A percentile compares a stretch with the other conserved stretches of the same genome.
phyloP scores from a whole-genome alignment of 352 stramenopile genomes.

The Phytophthora pini region DNA sequence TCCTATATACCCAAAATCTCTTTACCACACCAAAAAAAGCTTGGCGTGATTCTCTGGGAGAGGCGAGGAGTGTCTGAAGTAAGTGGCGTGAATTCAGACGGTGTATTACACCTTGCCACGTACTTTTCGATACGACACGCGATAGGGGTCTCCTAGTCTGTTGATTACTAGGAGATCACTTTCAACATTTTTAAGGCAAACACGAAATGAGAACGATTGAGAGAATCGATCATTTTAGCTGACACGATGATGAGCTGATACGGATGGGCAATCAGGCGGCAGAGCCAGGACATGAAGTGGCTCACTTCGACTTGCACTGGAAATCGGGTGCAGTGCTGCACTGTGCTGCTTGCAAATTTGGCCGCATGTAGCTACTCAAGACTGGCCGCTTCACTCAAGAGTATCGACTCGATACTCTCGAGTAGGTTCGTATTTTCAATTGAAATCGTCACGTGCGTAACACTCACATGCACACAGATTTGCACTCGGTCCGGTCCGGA shows the following conservation, averaged over 20 bases:
- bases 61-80: neutral
- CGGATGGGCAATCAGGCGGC: constrained; percentile 14
- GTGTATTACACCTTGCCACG: neutral
- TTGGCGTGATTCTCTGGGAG: neutral
- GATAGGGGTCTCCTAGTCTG: no score
- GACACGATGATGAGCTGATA: constrained; percentile 22
- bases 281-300: constrained; percentile 11
- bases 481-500: neutral
- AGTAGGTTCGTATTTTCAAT: no score
- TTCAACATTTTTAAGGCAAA: no score
- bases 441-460: no score
- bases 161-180: no score
- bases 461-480: no score
- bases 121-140: no score
- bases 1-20: neutral
- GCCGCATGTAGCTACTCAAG: no score
- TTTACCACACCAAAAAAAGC: neutral
- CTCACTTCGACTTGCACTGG: constrained; percentile 7
- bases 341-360: no score
- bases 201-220: constrained; percentile 3
- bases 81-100: neutral
- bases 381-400: no score
- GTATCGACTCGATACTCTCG: no score
- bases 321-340: neutral
- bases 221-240: constrained; percentile 1